phyloP scores from a whole-genome alignment of 2,329 filamentous ascomycete genomes.

The Sphaerulina vaccinii region DNA sequence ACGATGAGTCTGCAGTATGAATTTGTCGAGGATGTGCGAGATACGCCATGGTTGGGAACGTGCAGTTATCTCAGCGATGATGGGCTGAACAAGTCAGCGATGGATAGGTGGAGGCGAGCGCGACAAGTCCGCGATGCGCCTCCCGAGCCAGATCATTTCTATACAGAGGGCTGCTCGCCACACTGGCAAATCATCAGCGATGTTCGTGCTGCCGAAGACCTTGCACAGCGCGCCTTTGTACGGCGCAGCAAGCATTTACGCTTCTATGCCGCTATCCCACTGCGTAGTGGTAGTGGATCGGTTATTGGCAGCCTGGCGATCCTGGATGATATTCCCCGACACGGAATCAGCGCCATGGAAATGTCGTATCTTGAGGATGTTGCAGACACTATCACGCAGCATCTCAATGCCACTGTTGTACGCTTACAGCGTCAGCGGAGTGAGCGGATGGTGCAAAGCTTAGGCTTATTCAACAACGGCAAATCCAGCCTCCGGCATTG shows the following conservation, averaged over 20 bases:
- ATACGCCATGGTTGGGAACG: conserved; percentile 40
- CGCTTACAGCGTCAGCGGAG: conserved; percentile 53
- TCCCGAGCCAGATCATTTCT: neutral
- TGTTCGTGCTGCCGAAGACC: conserved; percentile 12
- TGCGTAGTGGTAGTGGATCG: conserved; percentile 56
- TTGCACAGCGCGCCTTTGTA: conserved; percentile 15
- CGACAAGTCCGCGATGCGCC: conserved; percentile 27
- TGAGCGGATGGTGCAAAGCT: conserved; percentile 54
- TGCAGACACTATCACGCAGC: conserved; percentile 57
- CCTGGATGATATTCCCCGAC: conserved; percentile 57
- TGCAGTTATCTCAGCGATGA: conserved; percentile 35
- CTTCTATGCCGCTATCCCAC: conserved; percentile 61
- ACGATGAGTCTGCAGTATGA: conserved; percentile 44
- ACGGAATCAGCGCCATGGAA: conserved; percentile 52
- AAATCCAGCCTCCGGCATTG: conserved; percentile 29
- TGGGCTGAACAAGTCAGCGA: conserved; percentile 14
- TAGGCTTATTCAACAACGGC: conserved; percentile 47
- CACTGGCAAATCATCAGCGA: conserved; percentile 33
- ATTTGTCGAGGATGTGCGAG: conserved; percentile 28
- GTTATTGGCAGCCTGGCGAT: conserved; percentile 61
- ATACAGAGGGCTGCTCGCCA: neutral
- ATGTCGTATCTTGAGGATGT: conserved; percentile 59
- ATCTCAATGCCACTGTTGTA: conserved; percentile 35
- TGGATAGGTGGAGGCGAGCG: conserved; percentile 22
- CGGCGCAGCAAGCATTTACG: conserved; percentile 15